A percentile compares a stretch with the other conserved stretches of the same genome.
phyloP scores from a whole-genome alignment of 345 rosid genomes.

The Aquilaria malaccensis region DNA sequence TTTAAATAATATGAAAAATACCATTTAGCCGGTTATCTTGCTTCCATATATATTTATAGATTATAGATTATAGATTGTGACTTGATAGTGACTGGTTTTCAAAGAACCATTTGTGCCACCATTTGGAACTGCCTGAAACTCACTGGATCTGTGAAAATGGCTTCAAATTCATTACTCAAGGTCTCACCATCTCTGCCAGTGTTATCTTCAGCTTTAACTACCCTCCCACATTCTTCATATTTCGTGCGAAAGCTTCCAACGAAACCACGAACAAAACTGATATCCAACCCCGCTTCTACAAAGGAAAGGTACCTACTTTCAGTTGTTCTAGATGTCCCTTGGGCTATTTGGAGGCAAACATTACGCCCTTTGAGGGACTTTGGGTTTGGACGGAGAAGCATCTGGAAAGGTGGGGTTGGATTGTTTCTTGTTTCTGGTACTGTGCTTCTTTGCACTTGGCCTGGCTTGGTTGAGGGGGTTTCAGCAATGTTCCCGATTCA shows the following conservation, averaged over 20 bases:
- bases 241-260: constrained; percentile 49
- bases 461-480: constrained; percentile 91
- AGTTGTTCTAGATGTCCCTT: constrained; percentile 61
- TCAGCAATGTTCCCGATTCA: constrained; percentile 72
- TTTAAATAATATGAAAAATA: too few species aligned
- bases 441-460: constrained; percentile 71
- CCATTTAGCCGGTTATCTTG: too few species aligned
- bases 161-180: constrained; percentile 34
- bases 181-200: constrained; percentile 32
- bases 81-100: background rate
- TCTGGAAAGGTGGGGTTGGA: constrained; percentile 99
- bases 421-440: constrained; percentile 88
- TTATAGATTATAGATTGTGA: too few species aligned
- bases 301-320: constrained; percentile 47
- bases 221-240: constrained; percentile 19
- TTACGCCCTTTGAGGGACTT: constrained; percentile 78
- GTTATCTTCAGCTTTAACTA: constrained; percentile 30
- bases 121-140: background rate
- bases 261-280: constrained; percentile 31
- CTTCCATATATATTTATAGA: too few species aligned
- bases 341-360: constrained; percentile 73
- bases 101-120: constrained; percentile 1
- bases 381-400: constrained; percentile 84
- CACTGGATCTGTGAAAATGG: constrained; percentile 28
- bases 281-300: constrained; percentile 38